Base-by-base conservation (phyloP, 2,329 filamentous ascomycete genomes). In the Colletotrichum tofieldiae region DNA sequence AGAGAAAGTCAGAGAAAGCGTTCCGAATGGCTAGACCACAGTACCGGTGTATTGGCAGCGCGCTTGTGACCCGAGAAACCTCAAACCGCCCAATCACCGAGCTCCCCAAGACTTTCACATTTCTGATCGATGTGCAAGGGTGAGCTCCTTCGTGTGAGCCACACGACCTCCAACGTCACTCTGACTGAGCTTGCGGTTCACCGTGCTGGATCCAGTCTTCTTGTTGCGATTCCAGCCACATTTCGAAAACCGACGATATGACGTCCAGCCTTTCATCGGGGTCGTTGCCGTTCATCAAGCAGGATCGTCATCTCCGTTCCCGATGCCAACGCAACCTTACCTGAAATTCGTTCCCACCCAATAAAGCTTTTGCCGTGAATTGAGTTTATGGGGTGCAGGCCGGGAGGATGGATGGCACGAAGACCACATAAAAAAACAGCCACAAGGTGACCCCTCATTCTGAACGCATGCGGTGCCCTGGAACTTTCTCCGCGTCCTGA, bases 141-240 rank as follows among this genome's bases (percentile, higher is more conserved):
- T 64, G n/a, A 47, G 65, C 32, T 72, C 59, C 65, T 69, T 69
- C 39, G 69, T 54, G 69, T 32, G 69, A 64, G 65, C 69, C 69
- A 72, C 69, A 69, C 41, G 32, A 65, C 69, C 59, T 49, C 54
- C 16, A 58, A 72, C 69, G 69, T 72, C 69, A 72, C 65, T 26
- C 37, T 52, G 65, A 49, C 51, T n/a, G n/a, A 68, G 51, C 51
- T 58, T 68, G 56, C 47, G 8, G 59, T 60, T 39, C 51, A 26
- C 52, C 52, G 11, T 63, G 32, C 55, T 26, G 23, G 23, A 26
- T 52, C 35, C 49, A 59, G 58, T 45, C 47, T 52, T 45, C 39
- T 39, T 18, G 11, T 45, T 29, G 52, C 12, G 2, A 55, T 69
- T 49, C 58, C 69, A 65, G 69, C 65, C 69, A 72, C 69, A 60